phyloP scores from a whole-genome alignment of 257 asterid species.

The Henckelia pumila region DNA sequence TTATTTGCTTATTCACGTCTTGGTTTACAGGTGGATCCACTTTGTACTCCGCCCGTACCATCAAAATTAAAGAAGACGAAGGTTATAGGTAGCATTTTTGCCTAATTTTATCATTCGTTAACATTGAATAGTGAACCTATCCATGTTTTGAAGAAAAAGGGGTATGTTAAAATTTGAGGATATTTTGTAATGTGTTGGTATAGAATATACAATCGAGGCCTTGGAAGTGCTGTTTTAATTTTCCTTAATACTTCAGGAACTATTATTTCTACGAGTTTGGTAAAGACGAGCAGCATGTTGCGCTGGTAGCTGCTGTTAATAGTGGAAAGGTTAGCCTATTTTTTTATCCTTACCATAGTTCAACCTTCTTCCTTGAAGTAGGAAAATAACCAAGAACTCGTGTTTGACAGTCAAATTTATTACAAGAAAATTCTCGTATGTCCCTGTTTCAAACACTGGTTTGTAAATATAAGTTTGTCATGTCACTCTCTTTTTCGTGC shows the following conservation, averaged over 20 bases:
- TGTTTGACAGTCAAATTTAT: too few species aligned
- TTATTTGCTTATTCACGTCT: constrained; percentile 6
- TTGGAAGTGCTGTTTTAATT: too few species aligned
- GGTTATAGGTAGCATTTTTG: constrained; percentile 58
- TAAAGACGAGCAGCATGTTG: constrained; percentile 57
- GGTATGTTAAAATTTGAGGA: too few species aligned
- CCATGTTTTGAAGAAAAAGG: too few species aligned
- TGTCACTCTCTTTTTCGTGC: neutral
- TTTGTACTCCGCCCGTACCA: constrained; percentile 67
- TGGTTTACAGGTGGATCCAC: constrained; percentile 59
- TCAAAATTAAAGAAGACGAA: constrained; percentile 86
- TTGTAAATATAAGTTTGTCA: neutral
- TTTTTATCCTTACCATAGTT: neutral
- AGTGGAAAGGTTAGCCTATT: constrained; percentile 73
- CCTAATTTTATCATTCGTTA: neutral
- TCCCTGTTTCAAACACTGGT: neutral
- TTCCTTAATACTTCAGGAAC: constrained; percentile 52
- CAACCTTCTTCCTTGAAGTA: neutral
- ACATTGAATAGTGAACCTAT: neutral
- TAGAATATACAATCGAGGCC: too few species aligned
- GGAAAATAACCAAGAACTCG: too few species aligned
- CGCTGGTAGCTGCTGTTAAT: constrained; percentile 80
- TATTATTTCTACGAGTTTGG: constrained; percentile 90
- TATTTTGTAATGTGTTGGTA: too few species aligned
- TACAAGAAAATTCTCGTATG: neutral